Conservation (phyloP, 495 filamentous ascomycete species). For the Aspergillus sclerotiicarbonarius region DNA sequence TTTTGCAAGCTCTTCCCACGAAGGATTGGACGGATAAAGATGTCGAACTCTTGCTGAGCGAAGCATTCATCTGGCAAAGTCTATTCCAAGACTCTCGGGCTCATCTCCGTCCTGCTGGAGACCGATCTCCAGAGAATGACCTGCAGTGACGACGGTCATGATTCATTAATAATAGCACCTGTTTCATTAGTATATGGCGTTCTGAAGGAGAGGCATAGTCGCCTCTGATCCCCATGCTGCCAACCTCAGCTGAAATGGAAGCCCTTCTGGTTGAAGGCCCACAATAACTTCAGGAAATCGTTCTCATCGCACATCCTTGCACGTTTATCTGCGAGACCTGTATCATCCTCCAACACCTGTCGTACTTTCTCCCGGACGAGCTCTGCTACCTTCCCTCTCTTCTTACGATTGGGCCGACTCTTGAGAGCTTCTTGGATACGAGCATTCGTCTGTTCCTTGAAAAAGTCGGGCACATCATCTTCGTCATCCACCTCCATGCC, state of each 20-base stretch:
- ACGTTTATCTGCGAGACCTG: slow-evolving; percentile 73
- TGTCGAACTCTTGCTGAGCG: slow-evolving; percentile 90
- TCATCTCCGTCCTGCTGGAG: slow-evolving; percentile 62
- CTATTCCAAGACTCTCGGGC: slow-evolving; percentile 85
- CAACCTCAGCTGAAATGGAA: slow-evolving; percentile 79
- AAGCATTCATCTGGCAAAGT: slow-evolving; percentile 95
- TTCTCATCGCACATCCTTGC: slow-evolving; percentile 85
- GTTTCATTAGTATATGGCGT: slow-evolving; percentile 1
- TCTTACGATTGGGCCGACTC: slow-evolving; percentile 56
- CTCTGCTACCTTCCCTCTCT: slow-evolving; percentile 72
- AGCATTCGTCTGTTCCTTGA: slow-evolving; percentile 62
- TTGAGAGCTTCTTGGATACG: slow-evolving; percentile 41
- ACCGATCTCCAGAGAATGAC: slow-evolving; percentile 39
- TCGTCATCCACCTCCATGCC: slow-evolving; percentile 57
- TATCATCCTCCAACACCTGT: slow-evolving; percentile 74
- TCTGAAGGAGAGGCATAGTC: background rate
- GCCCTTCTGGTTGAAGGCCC: slow-evolving; percentile 83
- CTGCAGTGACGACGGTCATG: slow-evolving; percentile 42
- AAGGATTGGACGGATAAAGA: slow-evolving; percentile 96
- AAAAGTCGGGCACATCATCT: slow-evolving; percentile 70
- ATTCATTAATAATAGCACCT: slow-evolving; percentile 27
- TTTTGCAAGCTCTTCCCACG: slow-evolving; percentile 93
- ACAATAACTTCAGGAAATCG: slow-evolving; percentile 76
- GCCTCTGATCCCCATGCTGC: slow-evolving; percentile 5
- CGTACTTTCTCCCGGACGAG: slow-evolving; percentile 79